A percentile compares a stretch with the other conserved stretches of the same genome.
phyloP scores from a whole-genome alignment of 176 grass and related monocot species.

The Lolium rigidum region DNA sequence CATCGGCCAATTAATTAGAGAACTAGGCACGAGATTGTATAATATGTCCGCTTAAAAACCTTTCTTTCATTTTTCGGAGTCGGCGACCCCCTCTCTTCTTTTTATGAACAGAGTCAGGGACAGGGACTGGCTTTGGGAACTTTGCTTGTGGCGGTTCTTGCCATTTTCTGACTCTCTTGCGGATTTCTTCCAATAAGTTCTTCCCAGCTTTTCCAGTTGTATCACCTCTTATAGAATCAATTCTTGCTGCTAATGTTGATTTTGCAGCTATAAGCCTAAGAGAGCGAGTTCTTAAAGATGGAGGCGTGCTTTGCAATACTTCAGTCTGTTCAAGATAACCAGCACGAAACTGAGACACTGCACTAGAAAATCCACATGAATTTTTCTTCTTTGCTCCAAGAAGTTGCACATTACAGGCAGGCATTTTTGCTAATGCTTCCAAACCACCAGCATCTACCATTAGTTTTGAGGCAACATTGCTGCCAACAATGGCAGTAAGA shows the following conservation, averaged over 20 bases:
- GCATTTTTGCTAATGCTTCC: conserved; percentile 80
- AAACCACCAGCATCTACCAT: conserved; percentile 85
- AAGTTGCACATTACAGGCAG: conserved; percentile 88
- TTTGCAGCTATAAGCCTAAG: conserved; percentile 73
- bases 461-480: conserved; percentile 78
- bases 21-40: not conserved
- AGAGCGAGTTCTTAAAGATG: conserved; percentile 60
- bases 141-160: conserved; percentile 84
- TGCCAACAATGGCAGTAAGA: conserved; percentile 82
- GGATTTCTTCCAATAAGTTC: conserved; percentile 72
- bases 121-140: conserved; percentile 76
- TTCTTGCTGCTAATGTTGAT: conserved; percentile 76
- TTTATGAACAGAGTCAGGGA: conserved; percentile 77
- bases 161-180: conserved; percentile 86
- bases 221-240: conserved; percentile 79
- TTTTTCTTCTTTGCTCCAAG: conserved; percentile 80
- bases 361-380: conserved; percentile 80
- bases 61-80: conserved; percentile 91
- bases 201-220: conserved; percentile 79
- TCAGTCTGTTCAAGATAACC: conserved; percentile 93
- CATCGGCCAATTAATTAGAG: not conserved
- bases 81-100: conserved; percentile 77
- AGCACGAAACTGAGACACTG: conserved; percentile 65
- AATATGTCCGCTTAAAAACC: conserved; percentile 29
- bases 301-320: conserved; percentile 84